phyloP scores from a whole-genome alignment of 192 early-diverging fungal genomes.

The Glomus cerebriforme region DNA sequence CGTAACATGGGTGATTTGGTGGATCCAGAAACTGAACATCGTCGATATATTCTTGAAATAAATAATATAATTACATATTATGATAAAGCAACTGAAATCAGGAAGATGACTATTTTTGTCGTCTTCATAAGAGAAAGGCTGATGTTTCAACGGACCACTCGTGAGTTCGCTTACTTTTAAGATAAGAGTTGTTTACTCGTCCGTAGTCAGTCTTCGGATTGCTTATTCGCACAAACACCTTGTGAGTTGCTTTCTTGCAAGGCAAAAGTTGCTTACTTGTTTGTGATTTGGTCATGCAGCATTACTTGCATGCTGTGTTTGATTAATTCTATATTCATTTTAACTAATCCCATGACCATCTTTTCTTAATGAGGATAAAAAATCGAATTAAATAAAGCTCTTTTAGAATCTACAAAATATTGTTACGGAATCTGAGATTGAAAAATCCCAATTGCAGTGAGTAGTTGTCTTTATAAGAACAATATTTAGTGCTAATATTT shows the following conservation, averaged over 20 bases:
- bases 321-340: neutral
- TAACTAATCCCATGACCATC: no score
- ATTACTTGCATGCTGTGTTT: neutral
- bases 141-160: neutral
- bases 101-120: neutral
- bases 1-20: neutral
- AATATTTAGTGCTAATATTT: slow-evolving; percentile 1
- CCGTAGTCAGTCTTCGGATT: slow-evolving; percentile 15
- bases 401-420: slow-evolving; percentile 13
- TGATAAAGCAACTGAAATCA: neutral
- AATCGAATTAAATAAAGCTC: neutral
- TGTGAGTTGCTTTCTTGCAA: no score
- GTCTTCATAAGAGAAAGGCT: no score
- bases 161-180: neutral
- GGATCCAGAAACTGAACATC: neutral
- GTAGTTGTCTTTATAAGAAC: slow-evolving; percentile 29
- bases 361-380: neutral
- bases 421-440: slow-evolving; percentile 3
- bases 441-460: slow-evolving; percentile 18
- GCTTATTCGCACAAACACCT: neutral
- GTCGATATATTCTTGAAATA: neutral
- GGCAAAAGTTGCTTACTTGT: neutral
- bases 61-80: slow-evolving; percentile 3
- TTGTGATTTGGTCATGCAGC: neutral
- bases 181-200: neutral